Conservation (phyloP, 1,284 basidiomycete genomes). For the Leccinum variabile region DNA sequence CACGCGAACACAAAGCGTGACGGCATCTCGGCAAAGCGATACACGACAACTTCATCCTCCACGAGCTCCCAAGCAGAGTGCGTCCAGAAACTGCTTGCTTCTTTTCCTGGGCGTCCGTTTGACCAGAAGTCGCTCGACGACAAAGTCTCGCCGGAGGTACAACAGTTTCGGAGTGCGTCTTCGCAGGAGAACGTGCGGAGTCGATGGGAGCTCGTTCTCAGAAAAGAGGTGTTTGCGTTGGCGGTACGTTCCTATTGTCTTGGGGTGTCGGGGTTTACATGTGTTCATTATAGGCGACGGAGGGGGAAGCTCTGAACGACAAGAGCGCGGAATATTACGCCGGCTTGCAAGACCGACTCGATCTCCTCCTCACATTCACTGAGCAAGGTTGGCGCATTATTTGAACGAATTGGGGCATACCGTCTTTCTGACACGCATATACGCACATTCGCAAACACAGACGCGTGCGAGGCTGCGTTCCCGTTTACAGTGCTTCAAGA, state of each 20-base stretch:
- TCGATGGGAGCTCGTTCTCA: constrained; percentile 71
- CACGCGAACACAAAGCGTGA: constrained; percentile 15
- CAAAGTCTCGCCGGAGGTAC: constrained; percentile 49
- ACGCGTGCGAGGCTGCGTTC: constrained; percentile 52
- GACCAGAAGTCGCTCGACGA: constrained; percentile 48
- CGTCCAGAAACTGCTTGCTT: constrained; percentile 47
- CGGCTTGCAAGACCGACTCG: constrained; percentile 60
- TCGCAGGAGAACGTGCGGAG: constrained; percentile 60
- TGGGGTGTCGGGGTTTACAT: background rate
- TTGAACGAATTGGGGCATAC: constrained; percentile 31
- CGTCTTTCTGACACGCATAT: constrained; percentile 7
- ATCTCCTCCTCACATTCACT: constrained; percentile 69
- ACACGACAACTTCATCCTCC: background rate
- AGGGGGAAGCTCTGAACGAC: constrained; percentile 55
- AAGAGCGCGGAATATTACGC: constrained; percentile 56
- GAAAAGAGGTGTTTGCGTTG: constrained; percentile 64
- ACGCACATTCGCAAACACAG: constrained; percentile 29
- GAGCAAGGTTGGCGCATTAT: constrained; percentile 57
- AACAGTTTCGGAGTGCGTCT: constrained; percentile 42
- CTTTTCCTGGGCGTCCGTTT: constrained; percentile 51
- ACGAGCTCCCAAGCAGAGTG: constrained; percentile 17
- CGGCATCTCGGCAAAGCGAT: constrained; percentile 31
- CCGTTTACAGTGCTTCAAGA: constrained; percentile 71
- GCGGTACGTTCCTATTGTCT: constrained; percentile 50
- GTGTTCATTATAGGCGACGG: constrained; percentile 47